A percentile compares a stretch with the other conserved stretches of the same genome.
phyloP scores from a whole-genome alignment of 1,284 basidiomycete genomes.

The Tylopilus sp. region DNA sequence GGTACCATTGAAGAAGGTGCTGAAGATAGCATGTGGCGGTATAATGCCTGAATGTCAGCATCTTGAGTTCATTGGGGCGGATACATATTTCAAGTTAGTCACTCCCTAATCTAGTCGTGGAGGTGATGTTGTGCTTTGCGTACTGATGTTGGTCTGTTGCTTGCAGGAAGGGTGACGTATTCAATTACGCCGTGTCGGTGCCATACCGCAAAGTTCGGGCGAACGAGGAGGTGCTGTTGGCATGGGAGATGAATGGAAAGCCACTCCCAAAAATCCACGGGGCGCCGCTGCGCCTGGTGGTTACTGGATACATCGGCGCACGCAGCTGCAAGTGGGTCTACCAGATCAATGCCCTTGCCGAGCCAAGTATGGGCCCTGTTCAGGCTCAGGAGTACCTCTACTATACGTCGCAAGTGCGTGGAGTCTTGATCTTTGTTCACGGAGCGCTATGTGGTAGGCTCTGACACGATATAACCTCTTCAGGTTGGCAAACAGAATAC shows the following conservation, averaged over 20 bases:
- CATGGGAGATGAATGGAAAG: slow-evolving; percentile 70
- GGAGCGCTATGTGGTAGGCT: background rate
- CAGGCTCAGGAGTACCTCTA: slow-evolving; percentile 67
- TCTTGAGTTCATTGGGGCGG: slow-evolving; percentile 67
- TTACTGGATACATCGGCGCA: slow-evolving; percentile 70
- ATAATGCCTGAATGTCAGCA: slow-evolving; percentile 60
- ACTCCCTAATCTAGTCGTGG: background rate
- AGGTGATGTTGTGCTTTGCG: background rate
- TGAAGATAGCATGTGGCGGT: slow-evolving; percentile 65
- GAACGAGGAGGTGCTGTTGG: slow-evolving; percentile 65
- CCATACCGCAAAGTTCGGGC: slow-evolving; percentile 63
- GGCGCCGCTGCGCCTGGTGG: slow-evolving; percentile 63
- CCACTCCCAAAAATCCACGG: slow-evolving; percentile 67
- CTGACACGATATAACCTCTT: background rate
- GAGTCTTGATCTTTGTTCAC: background rate
- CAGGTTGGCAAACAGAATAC: slow-evolving; percentile 29
- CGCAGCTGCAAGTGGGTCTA: slow-evolving; percentile 69
- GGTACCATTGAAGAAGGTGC: slow-evolving; percentile 64
- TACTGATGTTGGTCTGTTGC: background rate
- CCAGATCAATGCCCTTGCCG: slow-evolving; percentile 60
- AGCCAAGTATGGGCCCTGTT: slow-evolving; percentile 63
- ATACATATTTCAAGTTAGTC: slow-evolving; percentile 68
- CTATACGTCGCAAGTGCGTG: slow-evolving; percentile 41
- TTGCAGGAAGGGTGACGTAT: slow-evolving; percentile 58
- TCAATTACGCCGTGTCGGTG: slow-evolving; percentile 67